phyloP scores from a whole-genome alignment of 2,329 filamentous ascomycete species.

The Ampelomyces quisqualis region DNA sequence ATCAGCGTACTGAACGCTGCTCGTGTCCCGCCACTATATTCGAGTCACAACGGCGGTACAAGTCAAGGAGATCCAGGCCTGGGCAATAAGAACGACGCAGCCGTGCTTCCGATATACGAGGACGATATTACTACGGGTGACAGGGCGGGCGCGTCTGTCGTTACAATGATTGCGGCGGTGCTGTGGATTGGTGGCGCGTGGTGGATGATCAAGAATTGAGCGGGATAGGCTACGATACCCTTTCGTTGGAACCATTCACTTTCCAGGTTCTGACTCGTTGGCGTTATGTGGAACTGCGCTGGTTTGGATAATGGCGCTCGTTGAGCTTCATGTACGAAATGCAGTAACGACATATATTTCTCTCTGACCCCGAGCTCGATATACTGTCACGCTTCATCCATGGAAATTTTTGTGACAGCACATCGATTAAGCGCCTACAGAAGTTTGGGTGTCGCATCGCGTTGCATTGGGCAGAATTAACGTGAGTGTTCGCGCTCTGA shows the following conservation, averaged over 20 bases:
- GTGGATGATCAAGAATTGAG: slow-evolving; percentile 21
- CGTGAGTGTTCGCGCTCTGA: no score
- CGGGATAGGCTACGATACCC: neutral
- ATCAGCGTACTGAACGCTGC: slow-evolving; percentile 50
- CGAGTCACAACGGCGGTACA: slow-evolving; percentile 54
- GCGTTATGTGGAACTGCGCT: neutral
- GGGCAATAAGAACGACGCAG: slow-evolving; percentile 34
- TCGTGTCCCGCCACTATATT: slow-evolving; percentile 46
- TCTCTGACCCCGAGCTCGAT: neutral
- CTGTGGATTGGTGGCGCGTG: slow-evolving; percentile 18
- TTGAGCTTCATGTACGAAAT: neutral
- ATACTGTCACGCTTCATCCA: neutral
- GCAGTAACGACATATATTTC: neutral
- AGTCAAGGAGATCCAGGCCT: slow-evolving; percentile 48
- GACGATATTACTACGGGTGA: slow-evolving; percentile 41
- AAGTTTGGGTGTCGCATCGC: no score
- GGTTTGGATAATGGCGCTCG: neutral
- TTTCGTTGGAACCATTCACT: neutral
- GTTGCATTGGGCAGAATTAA: no score
- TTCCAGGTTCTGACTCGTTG: neutral
- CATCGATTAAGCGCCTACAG: neutral
- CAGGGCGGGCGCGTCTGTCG: slow-evolving; percentile 46
- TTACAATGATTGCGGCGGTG: slow-evolving; percentile 41
- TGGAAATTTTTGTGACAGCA: neutral
- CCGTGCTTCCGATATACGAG: slow-evolving; percentile 20